phyloP scores from a whole-genome alignment of 805 yeast genomes.

The Ogataea pilisensis region DNA sequence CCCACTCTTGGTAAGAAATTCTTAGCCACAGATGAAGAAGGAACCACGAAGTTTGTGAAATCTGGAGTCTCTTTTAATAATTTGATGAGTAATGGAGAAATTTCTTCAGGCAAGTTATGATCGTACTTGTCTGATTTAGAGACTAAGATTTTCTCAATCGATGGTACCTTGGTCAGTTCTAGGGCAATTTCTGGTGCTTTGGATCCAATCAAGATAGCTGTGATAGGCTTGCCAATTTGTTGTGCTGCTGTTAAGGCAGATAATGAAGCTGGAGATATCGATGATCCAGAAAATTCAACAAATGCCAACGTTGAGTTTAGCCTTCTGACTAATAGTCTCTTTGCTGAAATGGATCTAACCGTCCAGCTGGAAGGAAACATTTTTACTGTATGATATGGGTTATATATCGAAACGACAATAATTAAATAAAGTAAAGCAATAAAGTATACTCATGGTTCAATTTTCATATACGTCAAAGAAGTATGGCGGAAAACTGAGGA shows the following conservation, averaged over 20 bases:
- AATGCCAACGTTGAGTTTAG: conserved; percentile 71
- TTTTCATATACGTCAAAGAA: too few species aligned
- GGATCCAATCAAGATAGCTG: conserved; percentile 73
- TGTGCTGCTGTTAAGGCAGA: conserved; percentile 76
- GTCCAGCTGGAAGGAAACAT: too few species aligned
- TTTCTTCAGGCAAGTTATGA: conserved; percentile 73
- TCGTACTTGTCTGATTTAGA: conserved; percentile 58
- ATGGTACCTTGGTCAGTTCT: conserved; percentile 49
- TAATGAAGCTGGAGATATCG: conserved; percentile 62
- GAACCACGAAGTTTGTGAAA: conserved; percentile 68
- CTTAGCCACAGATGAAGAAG: conserved; percentile 87
- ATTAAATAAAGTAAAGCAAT: too few species aligned
- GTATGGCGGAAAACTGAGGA: too few species aligned
- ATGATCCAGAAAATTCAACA: conserved; percentile 57
- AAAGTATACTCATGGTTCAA: too few species aligned
- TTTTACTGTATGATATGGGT: too few species aligned
- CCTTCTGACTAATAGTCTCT: conserved; percentile 27
- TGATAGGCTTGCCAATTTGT: conserved; percentile 69
- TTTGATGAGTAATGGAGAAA: conserved; percentile 61
- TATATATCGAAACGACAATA: too few species aligned
- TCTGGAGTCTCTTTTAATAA: conserved; percentile 38
- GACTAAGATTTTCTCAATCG: conserved; percentile 51
- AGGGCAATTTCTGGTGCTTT: conserved; percentile 47
- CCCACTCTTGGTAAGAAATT: conserved; percentile 82
- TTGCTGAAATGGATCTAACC: background rate